Evolutionary conservation across 1,284 basidiomycete species (phyloP), one percentile per base, ranked within the genome.

Genomic region (Marasmius oreades): DNA sequence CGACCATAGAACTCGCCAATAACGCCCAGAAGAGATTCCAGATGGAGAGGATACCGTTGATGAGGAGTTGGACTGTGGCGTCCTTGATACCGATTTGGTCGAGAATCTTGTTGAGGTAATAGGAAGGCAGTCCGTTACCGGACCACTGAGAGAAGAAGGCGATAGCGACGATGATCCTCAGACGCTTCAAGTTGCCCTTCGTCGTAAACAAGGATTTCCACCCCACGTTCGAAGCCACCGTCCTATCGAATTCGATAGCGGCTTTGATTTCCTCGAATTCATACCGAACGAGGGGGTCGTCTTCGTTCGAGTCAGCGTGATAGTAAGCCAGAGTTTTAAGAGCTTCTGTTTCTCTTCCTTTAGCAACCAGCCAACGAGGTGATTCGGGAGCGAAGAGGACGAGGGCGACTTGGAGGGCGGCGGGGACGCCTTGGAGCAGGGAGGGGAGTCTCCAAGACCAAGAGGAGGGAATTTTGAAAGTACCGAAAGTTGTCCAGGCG

Each of bases 391-490:
- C 76, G 66, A 86, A 83, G 67, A 75, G 78, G 62, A 90, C 69
- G 18, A 90, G 68, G 62, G 63, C 59, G 55, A 90, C 70, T 67
- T 90, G 88, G 48, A 85, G 59, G 55, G 86, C 56, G 1, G 86
- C 81, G 8, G 87, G 85, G 44, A 84, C 65, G 57, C 71, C 85
- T 67, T 90, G 88, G 24, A 90, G 72, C 36, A 81, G 66, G 12
- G 86, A 88, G 18, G 88, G 87, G 52, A 89, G 75, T 61, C 89
- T 83, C 89, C 89, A 91, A 36, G 86, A 72, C 89, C 88, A 90
- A 12, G 80, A 78, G 63, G 64, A 80, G 34, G 70, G 63, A 50
- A 91, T 83, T 65, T 79, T 77, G 73, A 86, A 84, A 6, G 88
- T 86, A 24, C 88, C 88, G 66, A 82, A 92, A 1, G 86, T 85